These are phyloP conservation scores for Triticum dicoccoides DNA, from an alignment of 176 grass and related monocot species.

Conservation along the genomic window DNA sequence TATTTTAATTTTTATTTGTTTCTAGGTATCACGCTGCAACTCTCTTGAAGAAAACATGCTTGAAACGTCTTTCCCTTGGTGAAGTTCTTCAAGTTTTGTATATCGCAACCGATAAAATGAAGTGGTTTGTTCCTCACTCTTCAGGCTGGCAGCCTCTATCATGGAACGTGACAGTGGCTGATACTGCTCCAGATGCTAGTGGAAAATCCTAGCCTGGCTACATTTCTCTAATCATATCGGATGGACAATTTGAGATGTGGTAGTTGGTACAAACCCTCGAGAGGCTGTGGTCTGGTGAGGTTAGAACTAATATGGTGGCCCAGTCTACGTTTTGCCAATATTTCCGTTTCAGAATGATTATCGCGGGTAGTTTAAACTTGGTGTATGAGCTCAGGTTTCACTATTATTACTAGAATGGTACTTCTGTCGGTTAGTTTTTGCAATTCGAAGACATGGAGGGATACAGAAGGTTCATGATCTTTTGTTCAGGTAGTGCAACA, in stretches of 20 bases:
- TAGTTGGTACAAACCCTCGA: slow-evolving; percentile 9
- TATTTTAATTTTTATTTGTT: slow-evolving; percentile 5
- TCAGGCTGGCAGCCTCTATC: slow-evolving; percentile 85
- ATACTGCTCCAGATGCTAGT: slow-evolving; percentile 25
- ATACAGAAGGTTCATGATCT: slow-evolving; percentile 4
- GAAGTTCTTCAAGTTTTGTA: slow-evolving; percentile 87
- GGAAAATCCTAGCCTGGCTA: slow-evolving; percentile 35
- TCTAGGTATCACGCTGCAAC: slow-evolving; percentile 86
- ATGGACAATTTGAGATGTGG: slow-evolving; percentile 15
- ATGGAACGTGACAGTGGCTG: slow-evolving; percentile 47
- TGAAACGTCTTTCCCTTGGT: slow-evolving; percentile 64
- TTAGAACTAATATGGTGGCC: slow-evolving; percentile 20
- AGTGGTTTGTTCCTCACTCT: slow-evolving; percentile 76
- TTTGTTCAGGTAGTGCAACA: slow-evolving; percentile 43
- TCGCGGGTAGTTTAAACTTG: slow-evolving; percentile 9
- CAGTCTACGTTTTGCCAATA: slow-evolving; percentile 4
- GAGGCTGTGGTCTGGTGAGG: slow-evolving; percentile 1
- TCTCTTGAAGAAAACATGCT: slow-evolving; percentile 64
- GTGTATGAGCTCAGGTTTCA: slow-evolving; percentile 16
- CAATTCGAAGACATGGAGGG: neutral
- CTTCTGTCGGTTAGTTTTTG: slow-evolving; percentile 16
- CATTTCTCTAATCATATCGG: neutral
- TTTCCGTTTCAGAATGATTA: neutral
- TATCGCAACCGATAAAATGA: slow-evolving; percentile 61
- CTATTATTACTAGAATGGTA: slow-evolving; percentile 34